Percentiles rank a stretch among this genome's conserved stretches.
phyloP scores from a whole-genome alignment of 805 yeast species.

The Zygoascus biomembranicola region DNA sequence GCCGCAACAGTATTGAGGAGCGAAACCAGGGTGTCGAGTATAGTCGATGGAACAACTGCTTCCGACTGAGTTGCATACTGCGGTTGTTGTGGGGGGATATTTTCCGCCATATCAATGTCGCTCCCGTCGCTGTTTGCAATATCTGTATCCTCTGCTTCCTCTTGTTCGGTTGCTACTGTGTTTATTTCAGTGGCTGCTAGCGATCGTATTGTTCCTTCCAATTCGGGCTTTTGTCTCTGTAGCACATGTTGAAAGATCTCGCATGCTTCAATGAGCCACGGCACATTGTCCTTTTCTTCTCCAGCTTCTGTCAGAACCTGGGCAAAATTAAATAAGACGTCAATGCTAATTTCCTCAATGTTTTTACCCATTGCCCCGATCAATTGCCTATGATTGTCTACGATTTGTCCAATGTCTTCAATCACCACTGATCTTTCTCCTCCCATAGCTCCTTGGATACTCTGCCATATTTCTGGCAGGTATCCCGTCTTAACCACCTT shows the following conservation, averaged over 20 bases:
- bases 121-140: background rate
- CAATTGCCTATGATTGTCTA: constrained; percentile 7
- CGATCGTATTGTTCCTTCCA: constrained; percentile 2
- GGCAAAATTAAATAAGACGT: constrained; percentile 17
- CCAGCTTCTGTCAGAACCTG: constrained; percentile 19
- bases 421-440: constrained; percentile 2
- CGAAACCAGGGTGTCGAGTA: constrained; percentile 8
- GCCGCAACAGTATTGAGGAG: background rate
- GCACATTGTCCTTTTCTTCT: constrained; percentile 12
- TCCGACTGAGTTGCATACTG: background rate
- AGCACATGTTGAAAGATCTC: constrained; percentile 13
- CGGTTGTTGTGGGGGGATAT: background rate
- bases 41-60: constrained; percentile 3
- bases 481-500: constrained; percentile 34
- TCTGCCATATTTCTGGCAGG: constrained; percentile 1
- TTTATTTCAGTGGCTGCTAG: background rate
- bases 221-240: constrained; percentile 8
- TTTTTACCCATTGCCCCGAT: constrained; percentile 1
- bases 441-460: background rate
- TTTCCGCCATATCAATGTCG: background rate
- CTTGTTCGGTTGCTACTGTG: background rate
- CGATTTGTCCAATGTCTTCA: constrained; percentile 7
- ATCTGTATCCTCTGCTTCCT: background rate
- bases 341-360: constrained; percentile 6
- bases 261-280: constrained; percentile 8